These are phyloP conservation scores for Dothistroma pini DNA, from an alignment of 2,329 filamentous ascomycete genomes.

Conservation along the genomic window DNA sequence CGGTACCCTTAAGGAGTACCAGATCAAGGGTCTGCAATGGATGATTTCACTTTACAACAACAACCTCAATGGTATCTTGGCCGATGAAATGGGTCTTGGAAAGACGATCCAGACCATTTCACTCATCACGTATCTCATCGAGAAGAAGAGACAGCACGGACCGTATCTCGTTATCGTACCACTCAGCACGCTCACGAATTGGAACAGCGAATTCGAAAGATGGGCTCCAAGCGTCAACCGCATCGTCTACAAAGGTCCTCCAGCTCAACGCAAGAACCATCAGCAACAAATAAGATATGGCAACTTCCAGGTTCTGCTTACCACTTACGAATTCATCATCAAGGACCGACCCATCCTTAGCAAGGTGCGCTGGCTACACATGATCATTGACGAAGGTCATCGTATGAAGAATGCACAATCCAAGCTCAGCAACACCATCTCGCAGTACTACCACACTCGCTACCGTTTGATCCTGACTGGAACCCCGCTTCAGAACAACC, in stretches of 20 bases:
- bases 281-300: constrained; percentile 93
- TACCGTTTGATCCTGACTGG: constrained; percentile 97
- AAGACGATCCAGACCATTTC: constrained; percentile 99
- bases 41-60: constrained; percentile 99
- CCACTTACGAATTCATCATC: constrained; percentile 99
- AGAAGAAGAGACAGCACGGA: constrained; percentile 86
- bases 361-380: constrained; percentile 99
- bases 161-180: constrained; percentile 97
- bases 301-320: constrained; percentile 92
- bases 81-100: constrained; percentile 99
- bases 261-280: constrained; percentile 79
- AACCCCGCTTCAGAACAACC: constrained; percentile 95
- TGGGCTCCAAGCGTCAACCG: constrained; percentile 86
- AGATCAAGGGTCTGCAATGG: constrained; percentile 98
- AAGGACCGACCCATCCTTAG: constrained; percentile 92
- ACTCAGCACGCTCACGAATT: constrained; percentile 94
- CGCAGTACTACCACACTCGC: constrained; percentile 89
- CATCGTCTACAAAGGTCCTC: constrained; percentile 96
- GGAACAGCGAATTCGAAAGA: constrained; percentile 98
- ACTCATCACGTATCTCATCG: constrained; percentile 94
- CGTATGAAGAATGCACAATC: constrained; percentile 99
- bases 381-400: constrained; percentile 99
- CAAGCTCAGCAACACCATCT: constrained; percentile 91
- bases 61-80: constrained; percentile 97
- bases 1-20: constrained; percentile 93